Evolutionary conservation across 2,329 filamentous ascomycete species (phyloP), one percentile per base, ranked within the genome.

Genomic region (Parastagonospora nodorum): DNA sequence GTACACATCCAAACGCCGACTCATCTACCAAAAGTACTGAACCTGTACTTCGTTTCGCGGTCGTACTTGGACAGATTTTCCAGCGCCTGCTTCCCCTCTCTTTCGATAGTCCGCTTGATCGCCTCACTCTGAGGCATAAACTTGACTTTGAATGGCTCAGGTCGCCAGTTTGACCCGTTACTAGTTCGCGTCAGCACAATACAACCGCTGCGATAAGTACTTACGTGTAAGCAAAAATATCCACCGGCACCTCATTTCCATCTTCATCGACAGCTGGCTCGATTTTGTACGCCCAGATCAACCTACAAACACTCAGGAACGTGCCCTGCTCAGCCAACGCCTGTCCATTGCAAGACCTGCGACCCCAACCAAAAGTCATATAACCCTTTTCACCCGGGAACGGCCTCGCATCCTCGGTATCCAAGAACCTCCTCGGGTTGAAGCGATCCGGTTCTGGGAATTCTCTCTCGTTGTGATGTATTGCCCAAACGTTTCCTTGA

Each of bases 281-380:
- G 47, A 85, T 78, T 42, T 75, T 73, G 59, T 84, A 86, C 0
- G 75, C 82, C 81, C 83, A 86, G 9, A 86, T 69, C 30, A 85
- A 59, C 7, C 83, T 70, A 6, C 80, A 79, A 24, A 86, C 74
- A 0, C 79, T 82, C 56, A 85, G 78, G 74, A 81, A 85, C 0
- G 81, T 81, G 4, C 83, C 81, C 58, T 84, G 81, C 66, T 86
- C 83, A 1, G 83, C 83, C 11, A 85, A 71, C 41, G 83, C 79
- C 28, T 82, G 80, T 0, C 83, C 84, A 5, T 79, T 81, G 64
- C 84, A 86, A 35, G 84, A 76, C 16, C 83, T 75, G 5, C 82
- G 74, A 0, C 83, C 82, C 5, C 78, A 79, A 9, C 83, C 82
- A 50, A 83, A 85, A 0, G 74, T 76, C 61, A 81, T 84, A 6